Conservation (phyloP, 2,329 filamentous ascomycete species). For the Zalaria obscura region DNA sequence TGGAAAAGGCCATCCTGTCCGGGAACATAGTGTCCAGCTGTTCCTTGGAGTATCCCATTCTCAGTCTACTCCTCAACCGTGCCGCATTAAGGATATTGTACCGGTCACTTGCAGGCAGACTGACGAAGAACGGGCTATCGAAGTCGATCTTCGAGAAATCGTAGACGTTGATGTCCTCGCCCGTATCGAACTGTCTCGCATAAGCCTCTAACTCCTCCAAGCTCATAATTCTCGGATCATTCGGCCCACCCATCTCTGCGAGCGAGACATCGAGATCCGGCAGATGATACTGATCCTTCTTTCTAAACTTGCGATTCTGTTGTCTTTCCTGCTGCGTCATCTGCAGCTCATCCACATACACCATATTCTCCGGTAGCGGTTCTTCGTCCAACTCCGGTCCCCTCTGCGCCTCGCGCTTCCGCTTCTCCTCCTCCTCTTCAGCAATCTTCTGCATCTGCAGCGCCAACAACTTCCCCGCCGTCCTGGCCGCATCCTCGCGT, state of each 20-base stretch:
- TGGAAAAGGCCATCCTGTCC: constrained; percentile 91
- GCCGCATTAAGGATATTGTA: constrained; percentile 98
- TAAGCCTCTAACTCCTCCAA: constrained; percentile 90
- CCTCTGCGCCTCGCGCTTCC: constrained; percentile 31
- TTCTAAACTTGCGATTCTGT: constrained; percentile 65
- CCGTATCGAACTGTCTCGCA: constrained; percentile 77
- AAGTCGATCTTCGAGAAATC: constrained; percentile 99
- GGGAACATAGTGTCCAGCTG: constrained; percentile 96
- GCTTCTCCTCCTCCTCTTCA: constrained; percentile 66
- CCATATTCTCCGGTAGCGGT: constrained; percentile 55
- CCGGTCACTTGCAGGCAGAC: constrained; percentile 73
- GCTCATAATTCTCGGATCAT: constrained; percentile 94
- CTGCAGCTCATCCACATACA: constrained; percentile 82
- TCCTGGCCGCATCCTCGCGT: constrained; percentile 81
- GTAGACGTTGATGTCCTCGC: constrained; percentile 75
- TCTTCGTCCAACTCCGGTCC: constrained; percentile 45
- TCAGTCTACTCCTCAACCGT: constrained; percentile 67
- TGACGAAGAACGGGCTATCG: constrained; percentile 87
- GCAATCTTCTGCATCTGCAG: constrained; percentile 86
- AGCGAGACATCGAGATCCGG: constrained; percentile 71
- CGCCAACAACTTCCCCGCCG: constrained; percentile 79
- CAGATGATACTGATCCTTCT: constrained; percentile 89
- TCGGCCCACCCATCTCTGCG: constrained; percentile 71
- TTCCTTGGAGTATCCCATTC: constrained; percentile 95
- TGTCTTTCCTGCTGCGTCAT: constrained; percentile 66